phyloP scores from a whole-genome alignment of 2,329 filamentous ascomycete species.

The Paramyrothecium sp. region DNA sequence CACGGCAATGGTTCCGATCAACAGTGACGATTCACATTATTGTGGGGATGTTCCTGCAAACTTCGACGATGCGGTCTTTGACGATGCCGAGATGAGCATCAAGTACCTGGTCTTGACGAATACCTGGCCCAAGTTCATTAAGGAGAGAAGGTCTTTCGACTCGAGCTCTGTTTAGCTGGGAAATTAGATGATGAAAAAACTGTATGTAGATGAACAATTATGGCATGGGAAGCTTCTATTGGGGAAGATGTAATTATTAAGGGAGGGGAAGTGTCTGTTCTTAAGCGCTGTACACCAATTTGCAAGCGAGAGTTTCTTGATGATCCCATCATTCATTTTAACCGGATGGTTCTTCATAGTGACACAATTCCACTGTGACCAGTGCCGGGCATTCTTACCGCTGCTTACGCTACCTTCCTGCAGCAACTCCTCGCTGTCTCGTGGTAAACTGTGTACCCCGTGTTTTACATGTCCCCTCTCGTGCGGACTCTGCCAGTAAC shows the following conservation, averaged over 20 bases:
- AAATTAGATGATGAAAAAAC: neutral
- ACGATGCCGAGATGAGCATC: slow-evolving; percentile 57
- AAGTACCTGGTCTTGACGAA: slow-evolving; percentile 68
- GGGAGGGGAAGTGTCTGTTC: neutral
- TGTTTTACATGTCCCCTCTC: no score
- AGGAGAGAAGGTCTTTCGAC: slow-evolving; percentile 25
- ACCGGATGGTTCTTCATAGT: no score
- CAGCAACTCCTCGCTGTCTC: no score
- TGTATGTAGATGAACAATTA: neutral
- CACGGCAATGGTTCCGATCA: neutral
- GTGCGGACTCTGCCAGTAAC: no score
- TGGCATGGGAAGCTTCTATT: neutral
- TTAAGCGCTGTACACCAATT: neutral
- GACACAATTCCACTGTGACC: no score
- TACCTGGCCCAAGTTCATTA: slow-evolving; percentile 62
- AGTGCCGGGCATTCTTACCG: no score
- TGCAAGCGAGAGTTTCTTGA: neutral
- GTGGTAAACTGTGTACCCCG: no score
- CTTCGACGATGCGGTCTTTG: slow-evolving; percentile 55
- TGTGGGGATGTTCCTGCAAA: slow-evolving; percentile 41
- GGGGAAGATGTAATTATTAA: neutral
- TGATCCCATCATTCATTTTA: neutral
- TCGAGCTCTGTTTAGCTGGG: neutral
- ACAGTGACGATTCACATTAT: slow-evolving; percentile 19
- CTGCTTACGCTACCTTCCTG: no score